phyloP scores from a whole-genome alignment of 805 yeast genomes.

The Zygosaccharomyces lentus region DNA sequence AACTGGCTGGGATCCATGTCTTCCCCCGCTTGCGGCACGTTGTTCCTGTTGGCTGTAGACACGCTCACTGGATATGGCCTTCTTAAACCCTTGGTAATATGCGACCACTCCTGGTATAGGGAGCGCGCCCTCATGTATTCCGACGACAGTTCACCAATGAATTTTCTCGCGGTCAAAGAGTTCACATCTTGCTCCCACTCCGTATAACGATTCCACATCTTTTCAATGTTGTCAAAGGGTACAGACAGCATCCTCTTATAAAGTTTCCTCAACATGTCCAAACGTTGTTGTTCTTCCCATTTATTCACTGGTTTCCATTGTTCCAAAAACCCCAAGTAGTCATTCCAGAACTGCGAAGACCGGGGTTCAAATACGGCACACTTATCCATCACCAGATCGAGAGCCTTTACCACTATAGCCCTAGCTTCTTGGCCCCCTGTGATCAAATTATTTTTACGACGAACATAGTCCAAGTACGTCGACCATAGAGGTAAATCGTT shows the following conservation, averaged over 20 bases:
- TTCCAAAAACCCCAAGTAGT: conserved; percentile 73
- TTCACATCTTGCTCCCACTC: conserved; percentile 78
- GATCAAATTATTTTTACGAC: conserved; percentile 59
- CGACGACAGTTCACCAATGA: conserved; percentile 75
- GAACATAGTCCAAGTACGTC: conserved; percentile 71
- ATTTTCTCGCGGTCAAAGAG: conserved; percentile 74
- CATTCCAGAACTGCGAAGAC: conserved; percentile 72
- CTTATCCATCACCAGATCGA: conserved; percentile 70
- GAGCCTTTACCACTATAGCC: conserved; percentile 70
- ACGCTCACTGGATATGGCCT: conserved; percentile 35
- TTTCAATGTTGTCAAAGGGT: conserved; percentile 75
- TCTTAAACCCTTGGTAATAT: conserved; percentile 49
- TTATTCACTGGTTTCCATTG: conserved; percentile 72
- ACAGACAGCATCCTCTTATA: conserved; percentile 64
- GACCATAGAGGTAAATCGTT: conserved; percentile 69
- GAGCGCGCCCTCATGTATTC: conserved; percentile 86
- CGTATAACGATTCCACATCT: conserved; percentile 75
- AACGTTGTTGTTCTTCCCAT: conserved; percentile 82
- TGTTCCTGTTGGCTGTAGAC: conserved; percentile 26
- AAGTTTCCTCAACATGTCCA: conserved; percentile 68
- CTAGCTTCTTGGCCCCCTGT: conserved; percentile 83
- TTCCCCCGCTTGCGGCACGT: conserved; percentile 27
- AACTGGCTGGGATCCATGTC: conserved; percentile 35
- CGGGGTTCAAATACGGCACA: conserved; percentile 71
- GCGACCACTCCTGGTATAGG: conserved; percentile 64